Evolutionary conservation across 495 filamentous ascomycete genomes (phyloP).

Genomic region (Neurospora sp.): DNA sequence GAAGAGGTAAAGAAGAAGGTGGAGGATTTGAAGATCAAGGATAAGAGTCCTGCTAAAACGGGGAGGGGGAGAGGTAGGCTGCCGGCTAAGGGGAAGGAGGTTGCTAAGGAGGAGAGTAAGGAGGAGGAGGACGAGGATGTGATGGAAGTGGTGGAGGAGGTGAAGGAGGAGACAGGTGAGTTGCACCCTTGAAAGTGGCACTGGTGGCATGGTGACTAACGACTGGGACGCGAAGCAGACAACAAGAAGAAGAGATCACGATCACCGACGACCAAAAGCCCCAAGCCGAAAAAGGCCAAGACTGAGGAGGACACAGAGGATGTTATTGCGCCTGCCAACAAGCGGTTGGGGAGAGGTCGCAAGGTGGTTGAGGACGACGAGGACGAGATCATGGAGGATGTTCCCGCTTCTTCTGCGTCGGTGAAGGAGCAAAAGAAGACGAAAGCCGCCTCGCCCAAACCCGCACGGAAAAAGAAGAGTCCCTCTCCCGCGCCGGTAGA

Average conservation of each 20-base stretch:
- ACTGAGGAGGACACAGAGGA: constrained; percentile 34
- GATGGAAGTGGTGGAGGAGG: constrained; percentile 8
- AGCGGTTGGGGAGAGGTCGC: constrained; percentile 36
- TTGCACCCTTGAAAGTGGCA: background rate
- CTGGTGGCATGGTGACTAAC: background rate
- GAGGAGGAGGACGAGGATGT: constrained; percentile 25
- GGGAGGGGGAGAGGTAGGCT: background rate
- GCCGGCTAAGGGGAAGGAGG: background rate
- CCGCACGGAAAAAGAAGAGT: constrained; percentile 13
- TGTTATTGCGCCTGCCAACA: constrained; percentile 43
- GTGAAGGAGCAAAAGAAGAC: constrained; percentile 13
- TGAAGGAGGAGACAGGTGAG: background rate
- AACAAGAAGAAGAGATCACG: constrained; percentile 31
- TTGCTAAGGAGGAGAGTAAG: background rate
- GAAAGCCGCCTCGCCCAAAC: constrained; percentile 10
- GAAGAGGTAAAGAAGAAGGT: constrained; percentile 20
- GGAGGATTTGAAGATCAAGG: constrained; percentile 15
- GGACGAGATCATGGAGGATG: constrained; percentile 32
- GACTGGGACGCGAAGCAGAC: constrained; percentile 8
- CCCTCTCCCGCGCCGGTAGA: constrained; percentile 8
- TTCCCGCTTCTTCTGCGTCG: constrained; percentile 4
- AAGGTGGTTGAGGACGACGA: constrained; percentile 33
- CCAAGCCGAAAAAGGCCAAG: constrained; percentile 14
- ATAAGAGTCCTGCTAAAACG: background rate
- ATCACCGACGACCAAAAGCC: constrained; percentile 3